Evolutionary conservation across 805 yeast species (phyloP).

Genomic region (Hemisphaericaspora nanyangensis): DNA sequence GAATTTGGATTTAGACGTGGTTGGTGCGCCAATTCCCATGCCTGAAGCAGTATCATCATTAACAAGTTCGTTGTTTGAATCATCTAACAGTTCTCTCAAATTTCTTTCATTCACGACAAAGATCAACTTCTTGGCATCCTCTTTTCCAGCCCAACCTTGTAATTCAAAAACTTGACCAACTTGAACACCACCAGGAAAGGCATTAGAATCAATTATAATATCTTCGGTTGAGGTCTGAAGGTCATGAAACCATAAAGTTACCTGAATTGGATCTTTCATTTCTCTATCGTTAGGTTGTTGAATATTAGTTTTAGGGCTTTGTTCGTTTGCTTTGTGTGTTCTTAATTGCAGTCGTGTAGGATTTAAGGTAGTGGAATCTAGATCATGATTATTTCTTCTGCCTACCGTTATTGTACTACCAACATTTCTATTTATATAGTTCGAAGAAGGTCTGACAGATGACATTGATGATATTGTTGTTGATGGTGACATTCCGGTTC

Average conservation of each 20-base stretch:
- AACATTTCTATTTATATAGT: constrained; percentile 15
- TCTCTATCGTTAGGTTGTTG: constrained; percentile 2
- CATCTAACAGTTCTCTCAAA: constrained; percentile 10
- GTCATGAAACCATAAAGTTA: constrained; percentile 69
- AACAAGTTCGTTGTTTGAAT: constrained; percentile 4
- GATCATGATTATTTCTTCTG: constrained; percentile 7
- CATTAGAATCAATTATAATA: constrained; percentile 57
- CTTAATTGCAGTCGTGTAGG: background rate
- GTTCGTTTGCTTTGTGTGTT: too few relatives aligned
- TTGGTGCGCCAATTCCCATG: background rate
- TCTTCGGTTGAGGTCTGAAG: constrained; percentile 51
- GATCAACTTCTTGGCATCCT: constrained; percentile 10
- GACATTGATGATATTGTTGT: background rate
- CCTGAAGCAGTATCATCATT: background rate
- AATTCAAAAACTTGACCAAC: constrained; percentile 79
- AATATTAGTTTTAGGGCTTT: background rate
- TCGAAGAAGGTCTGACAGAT: constrained; percentile 1
- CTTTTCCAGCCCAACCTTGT: constrained; percentile 38
- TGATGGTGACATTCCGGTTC: too few relatives aligned
- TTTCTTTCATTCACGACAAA: constrained; percentile 15
- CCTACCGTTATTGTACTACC: constrained; percentile 24
- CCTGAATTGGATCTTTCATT: constrained; percentile 26
- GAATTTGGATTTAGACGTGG: constrained; percentile 22
- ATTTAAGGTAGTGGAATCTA: background rate
- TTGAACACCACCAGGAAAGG: constrained; percentile 60